Evolutionary conservation across 1,284 basidiomycete species (phyloP), one percentile per base, ranked within the genome.

Genomic region (Malassezia restricta): DNA sequence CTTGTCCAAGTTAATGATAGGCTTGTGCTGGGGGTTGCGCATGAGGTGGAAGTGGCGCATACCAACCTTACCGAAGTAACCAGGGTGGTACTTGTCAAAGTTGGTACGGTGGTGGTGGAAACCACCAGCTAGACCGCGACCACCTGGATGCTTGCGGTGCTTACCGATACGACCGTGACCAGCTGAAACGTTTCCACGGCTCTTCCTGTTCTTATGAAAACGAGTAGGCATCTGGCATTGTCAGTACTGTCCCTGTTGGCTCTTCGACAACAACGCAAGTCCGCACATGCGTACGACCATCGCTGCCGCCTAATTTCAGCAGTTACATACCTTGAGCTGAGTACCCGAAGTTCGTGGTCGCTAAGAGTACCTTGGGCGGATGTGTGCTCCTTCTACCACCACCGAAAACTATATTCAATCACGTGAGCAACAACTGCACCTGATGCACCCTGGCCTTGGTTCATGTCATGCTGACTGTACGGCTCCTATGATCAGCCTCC

Each of bases 51-150:
- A 98, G 78, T 86, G 84, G 74, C 92, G 83, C 91, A 96, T 96
- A 88, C 76, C 76, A 57, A 77, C 76, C 79, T 95, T 95, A 80
- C 89, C 89, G 76, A 92, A 95, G 86, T 94, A 94, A 86, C 89
- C 91, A 57, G 68, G 67, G 58, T 73, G 70, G 68, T 73, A 73
- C 66, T 70, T 73, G 69, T 73, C 70, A 57, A 73, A 69, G 67
- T 72, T 74, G 73, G 78, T 80, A 59, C 92, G 81, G 84, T 98
- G 94, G 81, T 98, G 92, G 80, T 96, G 92, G 79, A 85, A 82
- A 83, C 94, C 92, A 90, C 92, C 94, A 79, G 92, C 92, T 35
- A 96, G 86, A 95, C 92, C 92, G 78, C 92, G 87, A 88, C 92
- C 92, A 81, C 92, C 92, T 58, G 94, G 94, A 76, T 94, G 90